Conservation (phyloP, 169 alveolate genomes). For the Babesia ovata region DNA sequence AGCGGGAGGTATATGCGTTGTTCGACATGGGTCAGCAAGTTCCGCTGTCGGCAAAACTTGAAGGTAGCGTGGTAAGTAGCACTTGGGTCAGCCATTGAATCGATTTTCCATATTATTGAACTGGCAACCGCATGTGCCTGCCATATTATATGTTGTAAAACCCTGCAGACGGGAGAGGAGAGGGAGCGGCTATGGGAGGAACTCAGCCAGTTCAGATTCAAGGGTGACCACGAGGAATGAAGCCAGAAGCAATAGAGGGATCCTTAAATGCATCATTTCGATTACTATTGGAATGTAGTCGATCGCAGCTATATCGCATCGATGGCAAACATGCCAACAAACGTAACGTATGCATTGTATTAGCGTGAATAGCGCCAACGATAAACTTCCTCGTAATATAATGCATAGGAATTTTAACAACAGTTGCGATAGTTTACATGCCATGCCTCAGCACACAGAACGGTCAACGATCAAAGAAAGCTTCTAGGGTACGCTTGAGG, state of each 20-base stretch:
- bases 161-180: conserved; percentile 57
- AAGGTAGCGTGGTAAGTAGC: conserved; percentile 64
- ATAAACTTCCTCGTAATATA: too few species aligned
- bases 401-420: too few species aligned
- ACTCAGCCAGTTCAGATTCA: conserved; percentile 41
- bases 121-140: too few species aligned
- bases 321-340: too few species aligned
- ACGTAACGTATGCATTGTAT: too few species aligned
- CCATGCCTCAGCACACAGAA: too few species aligned
- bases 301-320: too few species aligned
- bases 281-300: too few species aligned
- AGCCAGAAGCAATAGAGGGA: neutral
- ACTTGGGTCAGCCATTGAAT: neutral
- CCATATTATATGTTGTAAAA: neutral
- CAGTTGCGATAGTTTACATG: too few species aligned
- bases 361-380: too few species aligned
- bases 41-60: conserved; percentile 54
- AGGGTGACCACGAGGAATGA: conserved; percentile 58
- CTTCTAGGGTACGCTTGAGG: conserved; percentile 30
- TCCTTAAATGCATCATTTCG: too few species aligned
- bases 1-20: conserved; percentile 51
- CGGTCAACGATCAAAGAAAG: conserved; percentile 44
- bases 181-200: conserved; percentile 67
- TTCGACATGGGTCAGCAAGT: conserved; percentile 23
- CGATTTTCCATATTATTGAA: too few species aligned